Evolutionary conservation across 306 rosid species (phyloP).

Genomic region (Cicer arietinum): DNA sequence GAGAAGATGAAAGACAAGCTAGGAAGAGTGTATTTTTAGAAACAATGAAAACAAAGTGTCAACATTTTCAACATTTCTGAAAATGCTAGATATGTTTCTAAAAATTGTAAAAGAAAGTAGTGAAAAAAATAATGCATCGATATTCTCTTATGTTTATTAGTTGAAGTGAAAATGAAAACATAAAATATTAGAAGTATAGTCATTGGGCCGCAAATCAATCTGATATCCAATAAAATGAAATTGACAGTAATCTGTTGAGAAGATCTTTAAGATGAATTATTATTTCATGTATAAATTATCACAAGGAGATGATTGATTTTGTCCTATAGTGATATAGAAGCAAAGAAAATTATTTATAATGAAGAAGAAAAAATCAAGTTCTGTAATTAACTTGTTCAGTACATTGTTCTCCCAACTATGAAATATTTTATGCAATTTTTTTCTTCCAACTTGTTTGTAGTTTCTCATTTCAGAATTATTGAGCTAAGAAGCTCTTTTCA

Average conservation of each 20-base stretch:
- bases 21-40: no score
- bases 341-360: background rate
- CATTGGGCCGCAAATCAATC: background rate
- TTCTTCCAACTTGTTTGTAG: background rate
- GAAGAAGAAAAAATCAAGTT: background rate
- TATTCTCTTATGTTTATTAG: no score
- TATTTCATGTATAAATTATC: conserved; percentile 11
- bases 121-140: no score
- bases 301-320: background rate
- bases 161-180: no score
- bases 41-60: no score
- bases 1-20: no score
- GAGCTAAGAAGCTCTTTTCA: background rate
- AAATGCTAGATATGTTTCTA: no score
- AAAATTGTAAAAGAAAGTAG: no score
- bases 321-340: background rate
- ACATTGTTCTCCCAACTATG: background rate
- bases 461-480: background rate
- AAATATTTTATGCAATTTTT: background rate
- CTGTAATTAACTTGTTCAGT: background rate
- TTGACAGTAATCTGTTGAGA: background rate
- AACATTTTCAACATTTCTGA: no score
- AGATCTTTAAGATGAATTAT: background rate
- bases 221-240: background rate
- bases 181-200: no score